Evolutionary conservation across 345 rosid genomes (phyloP).

Genomic region (Angophora floribunda): DNA sequence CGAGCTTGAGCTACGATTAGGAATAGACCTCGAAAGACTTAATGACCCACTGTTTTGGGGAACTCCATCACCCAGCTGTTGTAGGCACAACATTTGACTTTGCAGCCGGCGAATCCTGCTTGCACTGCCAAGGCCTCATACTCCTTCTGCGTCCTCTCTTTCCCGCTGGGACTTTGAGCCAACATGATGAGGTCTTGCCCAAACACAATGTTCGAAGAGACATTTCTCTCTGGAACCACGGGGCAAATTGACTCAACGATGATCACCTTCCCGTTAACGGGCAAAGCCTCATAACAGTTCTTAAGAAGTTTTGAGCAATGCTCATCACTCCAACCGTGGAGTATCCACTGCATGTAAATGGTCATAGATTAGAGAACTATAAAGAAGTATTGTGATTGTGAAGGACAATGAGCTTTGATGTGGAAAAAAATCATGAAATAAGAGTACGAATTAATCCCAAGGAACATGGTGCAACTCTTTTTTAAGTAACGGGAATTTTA

Average conservation of each 20-base stretch:
- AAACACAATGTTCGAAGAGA: slow-evolving; percentile 20
- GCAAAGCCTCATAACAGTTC: slow-evolving; percentile 36
- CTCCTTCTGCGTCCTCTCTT: slow-evolving; percentile 36
- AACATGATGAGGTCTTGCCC: slow-evolving; percentile 39
- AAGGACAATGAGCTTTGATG: not conserved
- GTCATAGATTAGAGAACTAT: not conserved
- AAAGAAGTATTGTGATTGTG: not conserved
- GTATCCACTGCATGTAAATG: slow-evolving; percentile 15
- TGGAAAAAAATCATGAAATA: not conserved
- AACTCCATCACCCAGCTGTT: slow-evolving; percentile 20
- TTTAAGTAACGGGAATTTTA: not conserved
- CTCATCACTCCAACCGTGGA: slow-evolving; percentile 35
- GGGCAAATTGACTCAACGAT: slow-evolving; percentile 31
- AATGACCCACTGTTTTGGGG: not conserved
- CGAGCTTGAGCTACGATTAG: not conserved
- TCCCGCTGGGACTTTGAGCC: slow-evolving; percentile 25
- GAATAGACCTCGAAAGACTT: not conserved
- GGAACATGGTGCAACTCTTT: not conserved
- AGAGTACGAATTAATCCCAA: not conserved
- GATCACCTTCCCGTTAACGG: slow-evolving; percentile 28
- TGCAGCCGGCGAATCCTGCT: slow-evolving; percentile 22
- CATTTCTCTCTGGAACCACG: slow-evolving; percentile 1
- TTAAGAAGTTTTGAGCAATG: slow-evolving; percentile 29
- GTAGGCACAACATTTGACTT: slow-evolving; percentile 7
- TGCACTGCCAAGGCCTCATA: slow-evolving; percentile 25